phyloP scores from a whole-genome alignment of 2,329 filamentous ascomycete species.

The Nannizziopsis arthrosporioides region DNA sequence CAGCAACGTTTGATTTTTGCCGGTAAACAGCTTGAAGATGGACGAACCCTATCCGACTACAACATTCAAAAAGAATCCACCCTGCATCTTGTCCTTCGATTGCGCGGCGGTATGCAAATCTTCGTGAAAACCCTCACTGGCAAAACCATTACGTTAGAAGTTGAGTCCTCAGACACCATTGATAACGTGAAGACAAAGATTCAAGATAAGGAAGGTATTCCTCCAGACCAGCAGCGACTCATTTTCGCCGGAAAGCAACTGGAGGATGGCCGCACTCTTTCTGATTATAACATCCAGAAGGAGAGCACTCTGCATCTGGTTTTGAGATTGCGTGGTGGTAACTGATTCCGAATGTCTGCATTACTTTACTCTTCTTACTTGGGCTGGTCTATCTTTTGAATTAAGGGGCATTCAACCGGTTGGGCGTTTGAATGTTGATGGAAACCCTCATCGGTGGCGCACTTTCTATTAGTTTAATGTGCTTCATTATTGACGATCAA shows the following conservation, averaged over 20 bases:
- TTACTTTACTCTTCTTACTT: conserved; percentile 60
- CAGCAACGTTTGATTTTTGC: conserved; percentile 91
- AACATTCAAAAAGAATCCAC: conserved; percentile 93
- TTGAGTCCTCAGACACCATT: conserved; percentile 80
- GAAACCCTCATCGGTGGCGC: conserved; percentile 1
- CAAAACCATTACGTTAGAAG: conserved; percentile 89
- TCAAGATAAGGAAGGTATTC: conserved; percentile 68
- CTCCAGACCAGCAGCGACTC: conserved; percentile 84
- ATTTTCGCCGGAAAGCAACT: conserved; percentile 92
- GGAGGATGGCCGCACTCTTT: conserved; percentile 80
- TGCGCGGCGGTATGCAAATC: conserved; percentile 63
- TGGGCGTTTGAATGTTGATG: conserved; percentile 3
- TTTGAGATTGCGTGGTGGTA: conserved; percentile 69
- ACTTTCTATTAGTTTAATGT: conserved; percentile 4
- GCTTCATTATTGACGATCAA: neutral
- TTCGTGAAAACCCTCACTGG: conserved; percentile 53
- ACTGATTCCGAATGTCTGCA: conserved; percentile 66
- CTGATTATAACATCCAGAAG: conserved; percentile 96
- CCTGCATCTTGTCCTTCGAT: conserved; percentile 66
- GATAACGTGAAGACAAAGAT: conserved; percentile 95
- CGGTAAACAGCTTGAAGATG: conserved; percentile 87
- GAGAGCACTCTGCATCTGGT: conserved; percentile 73
- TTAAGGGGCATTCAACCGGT: conserved; percentile 7
- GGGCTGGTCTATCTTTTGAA: conserved; percentile 32
- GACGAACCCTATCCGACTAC: conserved; percentile 83